These are phyloP conservation scores for Aegilops sharonensis DNA, from an alignment of 176 grass and related monocot species.

Conservation along the genomic window DNA sequence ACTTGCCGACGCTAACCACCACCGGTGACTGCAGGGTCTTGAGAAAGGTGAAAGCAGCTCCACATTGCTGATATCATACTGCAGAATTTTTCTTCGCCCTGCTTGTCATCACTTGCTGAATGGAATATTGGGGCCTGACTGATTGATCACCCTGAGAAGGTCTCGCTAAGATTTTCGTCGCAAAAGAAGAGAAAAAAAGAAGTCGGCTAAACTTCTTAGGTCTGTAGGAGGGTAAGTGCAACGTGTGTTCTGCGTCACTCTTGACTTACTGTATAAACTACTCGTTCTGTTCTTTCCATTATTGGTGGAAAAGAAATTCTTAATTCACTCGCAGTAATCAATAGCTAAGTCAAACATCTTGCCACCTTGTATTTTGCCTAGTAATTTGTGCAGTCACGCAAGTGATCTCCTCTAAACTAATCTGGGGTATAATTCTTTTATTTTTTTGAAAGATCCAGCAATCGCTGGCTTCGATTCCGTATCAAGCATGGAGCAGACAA, in stretches of 20 bases:
- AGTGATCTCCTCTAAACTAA: not conserved
- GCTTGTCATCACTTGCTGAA: conserved; percentile 36
- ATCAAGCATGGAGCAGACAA: too few species aligned
- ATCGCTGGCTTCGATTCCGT: too few species aligned
- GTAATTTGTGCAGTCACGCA: conserved; percentile 28
- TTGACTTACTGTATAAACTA: conserved; percentile 31
- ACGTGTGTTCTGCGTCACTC: conserved; percentile 35
- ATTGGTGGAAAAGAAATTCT: conserved; percentile 5
- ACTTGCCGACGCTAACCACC: conserved; percentile 45
- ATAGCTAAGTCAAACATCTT: not conserved
- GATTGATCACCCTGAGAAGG: conserved; percentile 24
- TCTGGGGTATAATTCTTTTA: not conserved
- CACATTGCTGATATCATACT: conserved; percentile 39
- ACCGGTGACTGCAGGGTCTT: conserved; percentile 27
- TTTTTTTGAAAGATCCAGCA: too few species aligned
- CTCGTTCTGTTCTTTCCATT: not conserved
- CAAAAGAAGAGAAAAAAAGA: not conserved
- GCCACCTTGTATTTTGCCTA: conserved; percentile 9
- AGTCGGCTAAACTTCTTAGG: conserved; percentile 16
- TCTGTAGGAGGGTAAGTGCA: conserved; percentile 25
- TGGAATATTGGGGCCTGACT: conserved; percentile 30
- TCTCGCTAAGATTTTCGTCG: conserved; percentile 5
- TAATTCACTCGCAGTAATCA: conserved; percentile 18
- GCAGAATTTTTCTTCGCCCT: not conserved
- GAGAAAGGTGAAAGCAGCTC: conserved; percentile 38